Percentiles rank a stretch among this genome's conserved stretches.
Evolutionary conservation across 2,329 filamentous ascomycete species (phyloP).

Genomic region (Fusarium liriodendri): DNA sequence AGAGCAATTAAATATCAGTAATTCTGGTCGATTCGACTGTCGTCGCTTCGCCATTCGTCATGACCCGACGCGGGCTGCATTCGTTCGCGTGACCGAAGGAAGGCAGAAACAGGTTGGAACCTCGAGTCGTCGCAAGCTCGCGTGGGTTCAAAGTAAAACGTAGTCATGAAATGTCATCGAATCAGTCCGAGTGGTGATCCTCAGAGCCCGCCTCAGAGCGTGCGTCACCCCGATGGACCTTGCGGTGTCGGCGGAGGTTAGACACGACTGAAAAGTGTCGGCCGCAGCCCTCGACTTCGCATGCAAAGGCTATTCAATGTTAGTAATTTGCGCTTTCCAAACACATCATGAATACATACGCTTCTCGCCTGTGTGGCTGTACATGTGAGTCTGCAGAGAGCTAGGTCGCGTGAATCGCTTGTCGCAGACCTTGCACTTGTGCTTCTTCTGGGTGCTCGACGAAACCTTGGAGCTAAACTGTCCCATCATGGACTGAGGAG

Average conservation of each 20-base stretch:
- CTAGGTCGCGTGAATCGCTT: slow-evolving; percentile 96
- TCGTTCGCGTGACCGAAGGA: slow-evolving; percentile 20
- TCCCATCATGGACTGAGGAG: slow-evolving; percentile 97
- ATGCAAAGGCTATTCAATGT: slow-evolving; percentile 79
- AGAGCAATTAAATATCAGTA: slow-evolving; percentile 31
- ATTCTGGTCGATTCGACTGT: slow-evolving; percentile 14
- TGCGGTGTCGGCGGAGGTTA: slow-evolving; percentile 92
- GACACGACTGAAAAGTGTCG: slow-evolving; percentile 98
- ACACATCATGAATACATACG: slow-evolving; percentile 70
- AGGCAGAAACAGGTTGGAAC: slow-evolving; percentile 7
- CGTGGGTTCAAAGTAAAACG: neutral
- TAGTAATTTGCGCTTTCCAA: neutral
- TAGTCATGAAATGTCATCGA: neutral
- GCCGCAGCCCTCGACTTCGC: slow-evolving; percentile 93
- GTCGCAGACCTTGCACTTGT: slow-evolving; percentile 99
- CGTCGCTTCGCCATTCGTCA: slow-evolving; percentile 11
- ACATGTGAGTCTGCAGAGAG: slow-evolving; percentile 97
- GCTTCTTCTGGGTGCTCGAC: slow-evolving; percentile 97
- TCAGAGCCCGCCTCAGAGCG: slow-evolving; percentile 73
- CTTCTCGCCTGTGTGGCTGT: slow-evolving; percentile 98
- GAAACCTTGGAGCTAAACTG: slow-evolving; percentile 98
- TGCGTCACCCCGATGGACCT: slow-evolving; percentile 84
- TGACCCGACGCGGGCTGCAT: neutral
- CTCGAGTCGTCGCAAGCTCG: neutral
- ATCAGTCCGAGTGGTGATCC: slow-evolving; percentile 70